These are phyloP conservation scores for Metarhizium album DNA, from an alignment of 2,329 filamentous ascomycete genomes.

Conservation along the genomic window DNA sequence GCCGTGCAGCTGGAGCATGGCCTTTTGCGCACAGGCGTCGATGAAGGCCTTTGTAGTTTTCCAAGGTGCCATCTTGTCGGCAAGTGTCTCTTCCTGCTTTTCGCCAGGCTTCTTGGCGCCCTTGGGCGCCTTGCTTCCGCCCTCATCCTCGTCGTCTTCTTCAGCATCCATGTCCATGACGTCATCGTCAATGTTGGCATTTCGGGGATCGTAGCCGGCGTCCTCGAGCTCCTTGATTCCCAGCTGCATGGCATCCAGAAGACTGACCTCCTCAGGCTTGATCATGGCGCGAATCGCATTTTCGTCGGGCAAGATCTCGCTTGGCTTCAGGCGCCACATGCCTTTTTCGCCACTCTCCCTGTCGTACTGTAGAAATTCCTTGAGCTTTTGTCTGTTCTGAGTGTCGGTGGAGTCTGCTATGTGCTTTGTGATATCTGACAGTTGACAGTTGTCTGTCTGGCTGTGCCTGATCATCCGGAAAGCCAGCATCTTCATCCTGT, in stretches of 20 bases:
- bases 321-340: conserved; percentile 64
- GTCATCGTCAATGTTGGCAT: conserved; percentile 52
- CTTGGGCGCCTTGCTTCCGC: conserved; percentile 27
- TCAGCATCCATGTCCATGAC: conserved; percentile 54
- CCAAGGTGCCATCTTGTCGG: conserved; percentile 90
- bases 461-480: conserved; percentile 80
- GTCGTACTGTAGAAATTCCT: conserved; percentile 89
- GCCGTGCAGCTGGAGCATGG: conserved; percentile 91
- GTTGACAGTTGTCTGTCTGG: conserved; percentile 54
- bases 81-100: conserved; percentile 58
- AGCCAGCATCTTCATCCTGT: conserved; percentile 89
- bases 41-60: conserved; percentile 94
- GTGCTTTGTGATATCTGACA: conserved; percentile 83
- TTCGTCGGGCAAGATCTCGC: conserved; percentile 70
- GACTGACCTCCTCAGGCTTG: conserved; percentile 87
- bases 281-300: conserved; percentile 76
- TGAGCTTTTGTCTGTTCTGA: conserved; percentile 92
- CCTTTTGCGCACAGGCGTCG: conserved; percentile 85
- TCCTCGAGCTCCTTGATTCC: conserved; percentile 85
- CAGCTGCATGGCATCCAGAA: conserved; percentile 94
- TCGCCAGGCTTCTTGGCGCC: conserved; percentile 33
- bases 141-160: conserved; percentile 35
- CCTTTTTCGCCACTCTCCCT: conserved; percentile 64
- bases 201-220: conserved; percentile 67
- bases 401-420: conserved; percentile 89